phyloP scores from a whole-genome alignment of 441 rosid genomes.

The Populus trichocarpa region DNA sequence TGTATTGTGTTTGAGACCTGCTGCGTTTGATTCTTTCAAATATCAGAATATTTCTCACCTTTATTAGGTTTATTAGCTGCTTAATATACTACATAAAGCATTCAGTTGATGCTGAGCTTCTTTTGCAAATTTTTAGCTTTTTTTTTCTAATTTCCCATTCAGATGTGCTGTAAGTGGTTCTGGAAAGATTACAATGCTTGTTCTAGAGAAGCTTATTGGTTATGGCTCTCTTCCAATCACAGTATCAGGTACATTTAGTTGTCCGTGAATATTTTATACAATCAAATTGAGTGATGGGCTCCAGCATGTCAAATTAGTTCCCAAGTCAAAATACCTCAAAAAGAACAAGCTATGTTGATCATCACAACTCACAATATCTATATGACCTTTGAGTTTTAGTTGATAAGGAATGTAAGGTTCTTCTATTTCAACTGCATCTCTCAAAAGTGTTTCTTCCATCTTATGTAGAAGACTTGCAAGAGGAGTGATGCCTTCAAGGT shows the following conservation, averaged over 20 bases:
- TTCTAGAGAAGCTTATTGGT: slow-evolving; percentile 93
- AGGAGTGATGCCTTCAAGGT: background rate
- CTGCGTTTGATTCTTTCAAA: slow-evolving; percentile 7
- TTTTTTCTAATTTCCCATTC: slow-evolving; percentile 23
- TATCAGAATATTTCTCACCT: background rate
- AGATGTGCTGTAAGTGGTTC: slow-evolving; percentile 97
- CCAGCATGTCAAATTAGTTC: too few species aligned
- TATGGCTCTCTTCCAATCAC: slow-evolving; percentile 90
- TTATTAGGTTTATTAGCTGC: background rate
- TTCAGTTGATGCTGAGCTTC: background rate
- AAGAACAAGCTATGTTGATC: too few species aligned
- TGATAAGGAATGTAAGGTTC: too few species aligned
- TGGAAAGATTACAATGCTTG: slow-evolving; percentile 99
- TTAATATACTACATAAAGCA: background rate
- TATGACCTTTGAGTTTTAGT: too few species aligned
- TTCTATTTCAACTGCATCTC: background rate
- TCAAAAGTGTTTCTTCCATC: background rate
- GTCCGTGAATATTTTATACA: background rate
- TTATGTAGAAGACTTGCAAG: slow-evolving; percentile 1
- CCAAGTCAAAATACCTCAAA: too few species aligned
- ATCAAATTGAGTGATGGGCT: background rate
- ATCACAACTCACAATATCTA: too few species aligned
- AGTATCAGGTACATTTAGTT: slow-evolving; percentile 63
- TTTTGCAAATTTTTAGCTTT: background rate
- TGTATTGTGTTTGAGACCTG: background rate